phyloP scores from a whole-genome alignment of 2,329 filamentous ascomycete species.

The Colletotrichum filicis region DNA sequence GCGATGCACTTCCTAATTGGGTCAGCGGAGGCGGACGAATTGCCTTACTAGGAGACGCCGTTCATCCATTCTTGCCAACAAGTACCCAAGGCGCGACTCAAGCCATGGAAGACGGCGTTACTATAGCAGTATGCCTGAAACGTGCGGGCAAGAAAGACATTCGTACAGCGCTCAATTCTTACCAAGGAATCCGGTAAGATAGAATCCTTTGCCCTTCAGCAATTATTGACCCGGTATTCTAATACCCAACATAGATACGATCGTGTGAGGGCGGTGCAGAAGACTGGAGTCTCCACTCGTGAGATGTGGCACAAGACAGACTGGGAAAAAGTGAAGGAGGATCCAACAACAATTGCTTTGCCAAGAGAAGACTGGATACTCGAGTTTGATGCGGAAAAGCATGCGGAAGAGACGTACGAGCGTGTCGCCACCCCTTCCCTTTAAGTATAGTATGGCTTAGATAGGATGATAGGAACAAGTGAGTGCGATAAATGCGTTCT shows the following conservation, averaged over 20 bases:
- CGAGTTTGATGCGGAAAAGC: conserved; percentile 54
- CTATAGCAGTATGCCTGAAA: not conserved
- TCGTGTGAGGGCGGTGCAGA: conserved; percentile 54
- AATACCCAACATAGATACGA: conserved; percentile 45
- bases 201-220: not conserved
- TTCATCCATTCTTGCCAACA: not conserved
- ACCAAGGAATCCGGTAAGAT: not conserved
- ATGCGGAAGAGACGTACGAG: conserved; percentile 44
- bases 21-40: conserved; percentile 55
- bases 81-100: not conserved
- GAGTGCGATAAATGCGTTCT: too few species aligned
- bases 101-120: not conserved
- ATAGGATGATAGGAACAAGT: not conserved
- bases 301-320: conserved; percentile 62
- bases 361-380: conserved; percentile 58
- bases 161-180: not conserved
- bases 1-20: conserved; percentile 61
- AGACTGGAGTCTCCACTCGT: conserved; percentile 56
- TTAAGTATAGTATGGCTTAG: not conserved
- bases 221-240: not conserved
- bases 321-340: conserved; percentile 55
- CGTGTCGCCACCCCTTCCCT: not conserved
- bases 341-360: conserved; percentile 55
- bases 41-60: conserved; percentile 46
- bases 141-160: not conserved